Evolutionary conservation across 148 eudicot species (phyloP).

Genomic region (Rhododendron griersonianum): DNA sequence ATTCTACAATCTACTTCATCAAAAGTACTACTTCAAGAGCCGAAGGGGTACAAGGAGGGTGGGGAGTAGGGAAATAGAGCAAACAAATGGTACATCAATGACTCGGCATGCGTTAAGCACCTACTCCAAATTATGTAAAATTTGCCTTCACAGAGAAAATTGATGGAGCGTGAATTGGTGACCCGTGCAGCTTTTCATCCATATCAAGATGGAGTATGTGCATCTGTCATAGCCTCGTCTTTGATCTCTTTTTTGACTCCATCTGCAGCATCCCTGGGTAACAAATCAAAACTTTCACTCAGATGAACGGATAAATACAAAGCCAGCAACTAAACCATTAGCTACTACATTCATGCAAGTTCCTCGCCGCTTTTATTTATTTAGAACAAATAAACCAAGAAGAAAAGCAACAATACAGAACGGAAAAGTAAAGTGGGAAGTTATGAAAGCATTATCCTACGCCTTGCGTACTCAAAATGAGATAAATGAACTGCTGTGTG

Average conservation of each 20-base stretch:
- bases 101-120: background rate
- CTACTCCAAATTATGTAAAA: background rate
- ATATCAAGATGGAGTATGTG: background rate
- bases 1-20: background rate
- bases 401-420: background rate
- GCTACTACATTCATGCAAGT: too few species aligned
- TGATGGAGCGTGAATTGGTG: background rate
- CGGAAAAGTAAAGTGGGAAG: background rate
- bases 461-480: background rate
- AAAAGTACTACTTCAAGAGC: background rate
- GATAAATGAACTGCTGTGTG: background rate
- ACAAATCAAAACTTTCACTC: background rate
- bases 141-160: background rate
- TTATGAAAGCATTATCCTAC: background rate
- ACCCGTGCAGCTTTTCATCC: background rate
- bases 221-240: slow-evolving; percentile 14
- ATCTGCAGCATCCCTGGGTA: slow-evolving; percentile 16
- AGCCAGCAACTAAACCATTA: background rate
- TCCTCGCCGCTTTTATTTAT: background rate
- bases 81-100: background rate
- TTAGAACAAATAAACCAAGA: background rate
- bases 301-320: background rate
- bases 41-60: background rate
- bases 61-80: background rate
- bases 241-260: slow-evolving; percentile 18